A percentile compares a stretch with the other conserved stretches of the same genome.
phyloP scores from a whole-genome alignment of 139 green algal species.

The Chlorella sorokiniana region DNA sequence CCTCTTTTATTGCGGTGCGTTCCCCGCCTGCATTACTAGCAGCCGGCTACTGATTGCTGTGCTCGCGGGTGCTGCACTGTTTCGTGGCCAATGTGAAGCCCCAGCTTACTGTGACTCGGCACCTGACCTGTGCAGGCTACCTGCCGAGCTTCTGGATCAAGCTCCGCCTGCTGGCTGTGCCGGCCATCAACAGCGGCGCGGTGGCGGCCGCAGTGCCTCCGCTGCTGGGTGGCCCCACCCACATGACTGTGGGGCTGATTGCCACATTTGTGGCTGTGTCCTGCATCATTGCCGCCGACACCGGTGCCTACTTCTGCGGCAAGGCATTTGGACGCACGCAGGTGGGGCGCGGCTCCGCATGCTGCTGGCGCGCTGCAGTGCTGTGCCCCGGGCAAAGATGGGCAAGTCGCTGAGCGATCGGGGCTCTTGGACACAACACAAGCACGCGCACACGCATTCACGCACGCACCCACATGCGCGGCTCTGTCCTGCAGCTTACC shows the following conservation, averaged over 20 bases:
- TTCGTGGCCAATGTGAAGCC: too few species aligned
- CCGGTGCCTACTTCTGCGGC: conserved; percentile 86
- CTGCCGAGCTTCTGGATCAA: conserved; percentile 95
- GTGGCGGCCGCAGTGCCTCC: background rate
- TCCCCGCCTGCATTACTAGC: background rate
- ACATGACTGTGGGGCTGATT: conserved; percentile 81
- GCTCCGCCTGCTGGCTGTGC: conserved; percentile 69
- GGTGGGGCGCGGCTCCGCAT: background rate
- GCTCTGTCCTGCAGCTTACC: conserved; percentile 52
- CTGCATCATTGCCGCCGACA: conserved; percentile 89
- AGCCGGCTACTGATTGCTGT: background rate
- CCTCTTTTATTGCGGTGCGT: conserved; percentile 91
- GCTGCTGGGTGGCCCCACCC: conserved; percentile 52
- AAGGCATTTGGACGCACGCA: conserved; percentile 64
- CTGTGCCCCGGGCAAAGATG: too few species aligned
- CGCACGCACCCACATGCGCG: conserved; percentile 51
- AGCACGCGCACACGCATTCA: background rate
- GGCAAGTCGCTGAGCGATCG: too few species aligned
- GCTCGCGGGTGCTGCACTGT: too few species aligned
- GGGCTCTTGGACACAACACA: too few species aligned
- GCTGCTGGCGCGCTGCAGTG: too few species aligned
- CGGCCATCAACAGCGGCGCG: conserved; percentile 44
- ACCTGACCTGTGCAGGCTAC: conserved; percentile 77
- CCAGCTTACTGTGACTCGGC: background rate
- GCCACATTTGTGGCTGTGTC: conserved; percentile 78